phyloP scores from a whole-genome alignment of 1,284 basidiomycete species.

The Microbotryum silenes-acaulis region DNA sequence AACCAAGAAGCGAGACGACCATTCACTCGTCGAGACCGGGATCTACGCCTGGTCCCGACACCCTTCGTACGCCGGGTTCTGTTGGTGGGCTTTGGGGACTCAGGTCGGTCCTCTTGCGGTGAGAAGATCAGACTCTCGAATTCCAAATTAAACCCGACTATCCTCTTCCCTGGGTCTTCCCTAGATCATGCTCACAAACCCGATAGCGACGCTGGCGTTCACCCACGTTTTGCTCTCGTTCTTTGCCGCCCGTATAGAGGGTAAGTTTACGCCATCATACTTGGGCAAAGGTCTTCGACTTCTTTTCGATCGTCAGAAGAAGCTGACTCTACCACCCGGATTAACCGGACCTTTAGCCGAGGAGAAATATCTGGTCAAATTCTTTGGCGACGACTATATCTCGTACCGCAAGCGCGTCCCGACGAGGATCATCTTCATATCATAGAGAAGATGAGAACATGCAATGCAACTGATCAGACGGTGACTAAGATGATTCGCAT shows the following conservation, averaged over 20 bases:
- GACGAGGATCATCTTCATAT: conserved; percentile 64
- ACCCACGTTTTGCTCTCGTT: conserved; percentile 68
- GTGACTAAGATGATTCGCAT: background rate
- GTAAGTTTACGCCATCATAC: conserved; percentile 47
- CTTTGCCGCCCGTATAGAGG: conserved; percentile 70
- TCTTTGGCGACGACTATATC: conserved; percentile 74
- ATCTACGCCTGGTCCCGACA: conserved; percentile 83
- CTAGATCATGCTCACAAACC: conserved; percentile 88
- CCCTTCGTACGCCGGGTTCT: conserved; percentile 95
- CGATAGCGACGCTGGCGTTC: conserved; percentile 53
- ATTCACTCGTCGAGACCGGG: conserved; percentile 67
- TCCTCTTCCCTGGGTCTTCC: too few species aligned
- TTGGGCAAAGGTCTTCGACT: background rate
- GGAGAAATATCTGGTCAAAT: conserved; percentile 60
- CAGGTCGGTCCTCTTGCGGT: conserved; percentile 17
- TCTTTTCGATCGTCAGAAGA: background rate
- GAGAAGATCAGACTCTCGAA: too few species aligned
- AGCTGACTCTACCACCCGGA: background rate
- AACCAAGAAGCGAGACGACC: conserved; percentile 39
- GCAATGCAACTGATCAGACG: background rate
- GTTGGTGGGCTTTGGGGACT: conserved; percentile 93
- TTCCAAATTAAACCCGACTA: background rate
- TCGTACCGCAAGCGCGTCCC: conserved; percentile 61
- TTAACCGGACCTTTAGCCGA: conserved; percentile 51
- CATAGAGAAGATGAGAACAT: background rate